phyloP scores from a whole-genome alignment of 148 eudicot species.

The Vaccinium corymbosum region DNA sequence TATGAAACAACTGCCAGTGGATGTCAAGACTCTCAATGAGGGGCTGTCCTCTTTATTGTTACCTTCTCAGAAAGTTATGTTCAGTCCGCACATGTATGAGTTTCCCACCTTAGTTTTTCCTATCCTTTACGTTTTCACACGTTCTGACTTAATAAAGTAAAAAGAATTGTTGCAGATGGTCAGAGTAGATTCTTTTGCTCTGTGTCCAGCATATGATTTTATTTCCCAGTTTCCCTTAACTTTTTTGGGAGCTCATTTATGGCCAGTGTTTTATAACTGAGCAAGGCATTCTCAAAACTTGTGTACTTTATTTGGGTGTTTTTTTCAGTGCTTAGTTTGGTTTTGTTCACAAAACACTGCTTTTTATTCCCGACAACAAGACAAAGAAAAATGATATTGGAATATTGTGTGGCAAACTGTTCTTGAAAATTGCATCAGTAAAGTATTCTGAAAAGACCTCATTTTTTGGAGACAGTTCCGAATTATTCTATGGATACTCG shows the following conservation, averaged over 20 bases:
- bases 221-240: neutral
- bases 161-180: neutral
- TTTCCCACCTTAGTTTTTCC: neutral
- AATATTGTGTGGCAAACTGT: neutral
- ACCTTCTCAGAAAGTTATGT: constrained; percentile 76
- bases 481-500: neutral
- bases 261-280: neutral
- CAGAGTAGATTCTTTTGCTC: constrained; percentile 5
- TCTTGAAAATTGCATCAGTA: neutral
- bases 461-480: neutral
- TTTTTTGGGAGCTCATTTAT: constrained; percentile 12
- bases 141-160: neutral
- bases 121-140: neutral
- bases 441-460: neutral
- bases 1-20: constrained; percentile 72
- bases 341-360: neutral
- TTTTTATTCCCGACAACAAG: neutral
- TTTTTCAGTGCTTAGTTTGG: neutral
- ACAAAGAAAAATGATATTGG: neutral
- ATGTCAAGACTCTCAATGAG: constrained; percentile 64
- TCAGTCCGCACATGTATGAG: constrained; percentile 78
- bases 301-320: neutral
- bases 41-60: constrained; percentile 82
- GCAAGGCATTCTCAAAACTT: neutral
- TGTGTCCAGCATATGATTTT: neutral